Conservation (phyloP, 1,284 basidiomycete genomes). For the Trametes hirsuta region DNA sequence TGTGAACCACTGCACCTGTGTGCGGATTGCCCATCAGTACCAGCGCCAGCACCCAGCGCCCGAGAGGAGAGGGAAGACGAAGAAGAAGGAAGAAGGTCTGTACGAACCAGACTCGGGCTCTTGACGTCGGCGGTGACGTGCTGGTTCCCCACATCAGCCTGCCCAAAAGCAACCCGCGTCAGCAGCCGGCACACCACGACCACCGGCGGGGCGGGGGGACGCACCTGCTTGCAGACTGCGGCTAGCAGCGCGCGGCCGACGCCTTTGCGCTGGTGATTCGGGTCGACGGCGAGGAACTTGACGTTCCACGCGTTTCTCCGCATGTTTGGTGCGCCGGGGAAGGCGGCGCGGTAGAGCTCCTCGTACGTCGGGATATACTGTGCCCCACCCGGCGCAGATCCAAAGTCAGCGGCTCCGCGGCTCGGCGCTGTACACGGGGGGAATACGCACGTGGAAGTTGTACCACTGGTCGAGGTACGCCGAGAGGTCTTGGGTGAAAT, state of each 20-base stretch:
- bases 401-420: background rate
- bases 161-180: background rate
- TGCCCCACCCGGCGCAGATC: background rate
- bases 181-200: background rate
- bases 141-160: slow-evolving; percentile 25
- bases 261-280: slow-evolving; percentile 24
- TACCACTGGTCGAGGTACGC: slow-evolving; percentile 25
- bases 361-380: slow-evolving; percentile 32
- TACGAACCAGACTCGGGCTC: slow-evolving; percentile 29
- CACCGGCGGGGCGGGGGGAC: background rate
- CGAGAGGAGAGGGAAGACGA: background rate
- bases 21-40: background rate
- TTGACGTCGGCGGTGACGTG: slow-evolving; percentile 27
- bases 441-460: slow-evolving; percentile 29
- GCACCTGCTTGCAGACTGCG: slow-evolving; percentile 25
- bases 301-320: slow-evolving; percentile 30
- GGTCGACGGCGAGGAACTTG: slow-evolving; percentile 29
- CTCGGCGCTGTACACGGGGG: background rate
- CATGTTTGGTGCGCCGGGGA: slow-evolving; percentile 18
- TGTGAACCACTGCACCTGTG: slow-evolving; percentile 31
- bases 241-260: slow-evolving; percentile 26
- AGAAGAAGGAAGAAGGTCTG: no score
- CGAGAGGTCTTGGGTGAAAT: slow-evolving; percentile 19
- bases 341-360: slow-evolving; percentile 30
- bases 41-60: background rate